These are phyloP conservation scores for Periconia sp. DNA, from an alignment of 2,329 filamentous ascomycete genomes.

Conservation along the genomic window DNA sequence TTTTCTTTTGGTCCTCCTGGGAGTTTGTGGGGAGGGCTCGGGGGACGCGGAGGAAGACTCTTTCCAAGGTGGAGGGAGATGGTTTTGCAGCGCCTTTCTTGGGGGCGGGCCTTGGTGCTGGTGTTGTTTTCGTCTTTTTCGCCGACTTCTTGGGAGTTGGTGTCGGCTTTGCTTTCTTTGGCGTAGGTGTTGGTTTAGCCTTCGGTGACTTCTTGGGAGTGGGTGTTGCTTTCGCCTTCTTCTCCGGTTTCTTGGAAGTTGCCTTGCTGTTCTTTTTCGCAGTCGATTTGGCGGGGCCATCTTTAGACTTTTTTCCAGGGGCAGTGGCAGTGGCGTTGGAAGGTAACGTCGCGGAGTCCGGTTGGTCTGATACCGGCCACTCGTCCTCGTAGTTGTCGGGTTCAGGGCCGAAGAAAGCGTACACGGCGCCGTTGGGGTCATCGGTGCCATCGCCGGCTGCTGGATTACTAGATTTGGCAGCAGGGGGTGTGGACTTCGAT, in stretches of 20 bases:
- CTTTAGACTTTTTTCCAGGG: not conserved
- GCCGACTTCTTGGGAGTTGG: not conserved
- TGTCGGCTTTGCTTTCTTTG: not conserved
- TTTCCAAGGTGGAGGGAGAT: not conserved
- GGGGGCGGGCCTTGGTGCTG: not conserved
- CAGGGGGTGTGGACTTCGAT: not conserved
- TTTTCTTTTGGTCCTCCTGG: not conserved
- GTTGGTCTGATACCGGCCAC: conserved; percentile 1
- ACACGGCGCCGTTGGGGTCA: not conserved
- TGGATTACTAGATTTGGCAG: not conserved
- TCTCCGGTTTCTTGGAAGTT: not conserved
- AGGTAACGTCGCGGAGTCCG: too few relatives aligned
- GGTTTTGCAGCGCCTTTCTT: not conserved
- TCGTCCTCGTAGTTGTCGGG: conserved; percentile 7
- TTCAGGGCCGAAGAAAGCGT: conserved; percentile 6
- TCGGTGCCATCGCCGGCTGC: conserved; percentile 2
- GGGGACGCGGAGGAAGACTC: not conserved
- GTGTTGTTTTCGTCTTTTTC: not conserved
- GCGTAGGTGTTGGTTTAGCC: too few relatives aligned
- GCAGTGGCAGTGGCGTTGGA: not conserved
- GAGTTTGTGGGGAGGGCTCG: not conserved
- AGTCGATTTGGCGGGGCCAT: not conserved
- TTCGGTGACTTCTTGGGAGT: too few relatives aligned
- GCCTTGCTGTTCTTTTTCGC: not conserved
- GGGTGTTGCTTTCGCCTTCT: not conserved